Conservation (phyloP, 768 basidiomycete species). For the Phanerodontia chrysosporium region DNA sequence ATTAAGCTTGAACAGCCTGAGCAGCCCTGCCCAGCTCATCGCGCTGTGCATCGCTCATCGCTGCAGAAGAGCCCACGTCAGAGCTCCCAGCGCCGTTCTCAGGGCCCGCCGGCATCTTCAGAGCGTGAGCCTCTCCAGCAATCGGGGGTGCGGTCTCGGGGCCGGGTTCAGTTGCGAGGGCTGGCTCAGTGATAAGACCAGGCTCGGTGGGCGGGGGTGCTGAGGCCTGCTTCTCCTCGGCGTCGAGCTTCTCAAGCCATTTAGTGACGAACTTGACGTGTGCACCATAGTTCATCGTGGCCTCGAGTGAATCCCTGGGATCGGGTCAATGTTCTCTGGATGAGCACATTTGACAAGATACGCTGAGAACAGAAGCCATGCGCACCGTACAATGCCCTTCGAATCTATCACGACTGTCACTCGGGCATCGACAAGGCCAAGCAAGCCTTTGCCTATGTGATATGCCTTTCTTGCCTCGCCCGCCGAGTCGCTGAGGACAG, state of each 20-base stretch:
- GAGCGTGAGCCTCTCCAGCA: conserved; percentile 5
- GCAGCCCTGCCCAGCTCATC: conserved; percentile 12
- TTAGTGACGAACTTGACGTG: conserved; percentile 71
- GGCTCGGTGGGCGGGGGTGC: conserved; percentile 14
- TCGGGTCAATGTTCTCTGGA: background rate
- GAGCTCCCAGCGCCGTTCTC: conserved; percentile 6
- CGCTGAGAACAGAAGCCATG: conserved; percentile 1
- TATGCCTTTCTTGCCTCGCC: conserved; percentile 63
- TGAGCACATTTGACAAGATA: background rate
- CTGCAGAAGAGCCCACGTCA: background rate
- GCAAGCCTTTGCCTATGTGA: conserved; percentile 57
- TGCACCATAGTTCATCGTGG: conserved; percentile 57
- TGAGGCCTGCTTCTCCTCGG: conserved; percentile 30
- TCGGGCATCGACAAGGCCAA: conserved; percentile 62
- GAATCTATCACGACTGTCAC: conserved; percentile 76
- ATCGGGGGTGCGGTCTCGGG: background rate
- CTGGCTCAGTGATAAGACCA: conserved; percentile 13
- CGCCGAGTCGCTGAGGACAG: conserved; percentile 68
- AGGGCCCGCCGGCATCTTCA: background rate
- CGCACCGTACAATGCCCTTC: conserved; percentile 62
- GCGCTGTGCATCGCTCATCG: background rate
- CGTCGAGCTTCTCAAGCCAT: conserved; percentile 53
- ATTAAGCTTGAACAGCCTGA: conserved; percentile 11
- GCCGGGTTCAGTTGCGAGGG: conserved; percentile 6
- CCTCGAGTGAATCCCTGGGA: conserved; percentile 52